phyloP scores from a whole-genome alignment of 1,284 basidiomycete genomes.

The Ustilago esculenta region DNA sequence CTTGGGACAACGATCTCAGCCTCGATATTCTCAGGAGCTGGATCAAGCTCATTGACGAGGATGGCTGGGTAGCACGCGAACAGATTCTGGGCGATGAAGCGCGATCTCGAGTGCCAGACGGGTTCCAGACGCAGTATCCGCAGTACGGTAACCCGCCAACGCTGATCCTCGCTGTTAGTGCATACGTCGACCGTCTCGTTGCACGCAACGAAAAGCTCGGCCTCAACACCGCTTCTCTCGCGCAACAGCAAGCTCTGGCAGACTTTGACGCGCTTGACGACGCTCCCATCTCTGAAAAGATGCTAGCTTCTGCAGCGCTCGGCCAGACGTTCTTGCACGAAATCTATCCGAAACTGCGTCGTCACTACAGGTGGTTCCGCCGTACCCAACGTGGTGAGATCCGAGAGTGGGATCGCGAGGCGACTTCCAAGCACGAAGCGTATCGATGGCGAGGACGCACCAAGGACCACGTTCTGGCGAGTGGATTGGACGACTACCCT shows the following conservation, averaged over 20 bases:
- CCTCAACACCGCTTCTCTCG: conserved; percentile 6
- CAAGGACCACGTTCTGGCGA: conserved; percentile 85
- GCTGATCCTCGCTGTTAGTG: conserved; percentile 85
- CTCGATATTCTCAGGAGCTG: conserved; percentile 88
- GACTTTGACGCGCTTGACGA: conserved; percentile 17
- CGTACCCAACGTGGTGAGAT: conserved; percentile 86
- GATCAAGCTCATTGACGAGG: conserved; percentile 87
- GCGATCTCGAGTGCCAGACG: conserved; percentile 76
- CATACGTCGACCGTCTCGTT: conserved; percentile 79
- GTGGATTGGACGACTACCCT: conserved; percentile 94
- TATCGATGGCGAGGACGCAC: conserved; percentile 95
- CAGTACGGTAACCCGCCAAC: conserved; percentile 94
- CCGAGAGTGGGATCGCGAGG: conserved; percentile 83
- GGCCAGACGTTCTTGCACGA: conserved; percentile 76
- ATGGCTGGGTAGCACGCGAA: conserved; percentile 94
- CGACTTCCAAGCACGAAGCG: conserved; percentile 84
- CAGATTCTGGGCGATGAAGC: conserved; percentile 96
- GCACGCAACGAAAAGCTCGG: conserved; percentile 63
- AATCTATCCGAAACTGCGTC: conserved; percentile 83
- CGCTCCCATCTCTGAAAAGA: conserved; percentile 31
- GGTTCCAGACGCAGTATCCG: conserved; percentile 92
- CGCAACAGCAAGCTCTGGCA: conserved; percentile 13
- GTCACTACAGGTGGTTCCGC: conserved; percentile 95
- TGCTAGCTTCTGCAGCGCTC: conserved; percentile 67
- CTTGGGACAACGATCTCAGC: conserved; percentile 90